phyloP scores from a whole-genome alignment of 495 filamentous ascomycete species.

The Penicillium verhagenii region DNA sequence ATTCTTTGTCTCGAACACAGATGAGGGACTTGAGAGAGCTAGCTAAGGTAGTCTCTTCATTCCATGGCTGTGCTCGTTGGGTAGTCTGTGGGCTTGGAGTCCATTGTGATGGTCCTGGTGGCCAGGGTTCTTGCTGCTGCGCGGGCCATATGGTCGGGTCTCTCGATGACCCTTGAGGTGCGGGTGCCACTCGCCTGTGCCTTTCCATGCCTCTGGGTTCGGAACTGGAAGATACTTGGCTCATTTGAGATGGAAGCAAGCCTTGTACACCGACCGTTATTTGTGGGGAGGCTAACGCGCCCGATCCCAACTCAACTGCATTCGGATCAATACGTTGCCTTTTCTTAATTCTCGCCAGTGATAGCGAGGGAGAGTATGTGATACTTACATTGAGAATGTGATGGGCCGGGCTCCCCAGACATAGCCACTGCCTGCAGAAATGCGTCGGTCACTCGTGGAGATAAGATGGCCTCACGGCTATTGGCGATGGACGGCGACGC shows the following conservation, averaged over 20 bases:
- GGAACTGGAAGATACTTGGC: background rate
- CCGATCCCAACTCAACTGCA: constrained; percentile 8
- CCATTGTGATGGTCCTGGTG: constrained; percentile 1
- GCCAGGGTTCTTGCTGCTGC: constrained; percentile 4
- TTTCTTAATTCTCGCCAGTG: background rate
- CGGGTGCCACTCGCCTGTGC: background rate
- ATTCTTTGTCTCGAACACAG: constrained; percentile 50
- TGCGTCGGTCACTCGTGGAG: constrained; percentile 33
- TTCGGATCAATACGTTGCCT: constrained; percentile 2
- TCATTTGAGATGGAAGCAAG: constrained; percentile 1
- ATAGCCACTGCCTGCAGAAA: constrained; percentile 38
- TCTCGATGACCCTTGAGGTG: background rate
- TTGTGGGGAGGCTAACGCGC: constrained; percentile 2
- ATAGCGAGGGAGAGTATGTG: constrained; percentile 3
- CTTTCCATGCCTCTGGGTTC: constrained; percentile 2
- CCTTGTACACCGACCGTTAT: background rate
- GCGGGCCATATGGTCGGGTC: constrained; percentile 15
- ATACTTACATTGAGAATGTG: constrained; percentile 18
- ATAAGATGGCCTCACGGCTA: constrained; percentile 33
- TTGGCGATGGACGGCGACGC: constrained; percentile 35
- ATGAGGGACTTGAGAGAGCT: constrained; percentile 39
- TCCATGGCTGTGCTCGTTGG: constrained; percentile 22
- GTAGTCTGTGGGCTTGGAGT: background rate
- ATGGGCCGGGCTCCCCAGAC: constrained; percentile 19
- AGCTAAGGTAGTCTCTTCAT: constrained; percentile 31